phyloP scores from a whole-genome alignment of 2,329 filamentous ascomycete species.

The Aspergillus novoparasiticus region DNA sequence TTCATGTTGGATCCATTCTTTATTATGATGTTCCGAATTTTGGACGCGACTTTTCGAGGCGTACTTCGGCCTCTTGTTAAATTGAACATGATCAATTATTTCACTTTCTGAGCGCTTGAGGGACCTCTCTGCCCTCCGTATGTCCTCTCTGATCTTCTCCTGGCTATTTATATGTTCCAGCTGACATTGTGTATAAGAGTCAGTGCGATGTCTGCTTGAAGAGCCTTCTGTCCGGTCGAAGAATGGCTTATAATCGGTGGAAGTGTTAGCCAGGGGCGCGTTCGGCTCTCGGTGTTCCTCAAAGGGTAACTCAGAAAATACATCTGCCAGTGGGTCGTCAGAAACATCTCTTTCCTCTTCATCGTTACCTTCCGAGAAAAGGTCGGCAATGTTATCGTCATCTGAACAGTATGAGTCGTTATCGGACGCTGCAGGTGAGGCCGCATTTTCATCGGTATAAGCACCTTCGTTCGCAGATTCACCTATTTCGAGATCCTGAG shows the following conservation, averaged over 20 bases:
- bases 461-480: conserved; percentile 35
- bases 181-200: not conserved
- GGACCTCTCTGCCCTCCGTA: not conserved
- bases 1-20: not conserved
- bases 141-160: not conserved
- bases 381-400: conserved; percentile 41
- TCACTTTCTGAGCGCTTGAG: not conserved
- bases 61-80: not conserved
- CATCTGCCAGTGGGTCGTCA: conserved; percentile 25
- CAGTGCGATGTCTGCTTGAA: not conserved
- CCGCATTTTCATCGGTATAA: conserved; percentile 66
- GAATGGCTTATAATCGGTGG: not conserved
- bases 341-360: conserved; percentile 12
- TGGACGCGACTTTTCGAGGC: not conserved
- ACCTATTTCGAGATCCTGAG: conserved; percentile 14
- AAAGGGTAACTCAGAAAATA: conserved; percentile 25
- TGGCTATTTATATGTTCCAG: not conserved
- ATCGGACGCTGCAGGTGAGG: conserved; percentile 51
- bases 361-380: conserved; percentile 21
- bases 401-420: conserved; percentile 46
- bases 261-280: not conserved
- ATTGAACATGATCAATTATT: not conserved
- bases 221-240: not conserved
- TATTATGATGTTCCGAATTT: not conserved
- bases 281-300: conserved; percentile 14